Evolutionary conservation across 768 basidiomycete genomes (phyloP).

Genomic region (Atractiella rhizophila): DNA sequence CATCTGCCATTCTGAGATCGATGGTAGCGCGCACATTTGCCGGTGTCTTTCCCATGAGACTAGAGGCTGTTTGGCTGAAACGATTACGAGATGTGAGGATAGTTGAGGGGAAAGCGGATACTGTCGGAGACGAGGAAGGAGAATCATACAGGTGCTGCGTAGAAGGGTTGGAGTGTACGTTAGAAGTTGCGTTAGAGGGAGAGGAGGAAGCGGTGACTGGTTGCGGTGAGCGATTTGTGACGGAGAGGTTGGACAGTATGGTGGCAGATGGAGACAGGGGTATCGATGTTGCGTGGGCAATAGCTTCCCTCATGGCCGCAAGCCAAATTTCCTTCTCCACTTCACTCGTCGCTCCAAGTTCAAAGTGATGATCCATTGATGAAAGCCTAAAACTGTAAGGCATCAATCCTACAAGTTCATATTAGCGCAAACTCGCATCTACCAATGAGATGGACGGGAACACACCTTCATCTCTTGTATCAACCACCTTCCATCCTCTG

Average conservation of each 20-base stretch:
- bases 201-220: conserved; percentile 28
- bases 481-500: too few relatives aligned
- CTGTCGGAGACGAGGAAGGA: too few relatives aligned
- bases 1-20: conserved; percentile 52
- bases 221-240: conserved; percentile 39
- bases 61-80: conserved; percentile 6
- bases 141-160: too few relatives aligned
- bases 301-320: conserved; percentile 34
- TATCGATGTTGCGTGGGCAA: conserved; percentile 1
- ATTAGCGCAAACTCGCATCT: background rate
- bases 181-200: background rate
- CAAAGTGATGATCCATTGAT: conserved; percentile 44
- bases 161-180: too few relatives aligned
- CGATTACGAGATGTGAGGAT: conserved; percentile 18
- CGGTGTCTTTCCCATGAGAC: conserved; percentile 30
- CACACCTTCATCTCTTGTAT: conserved; percentile 54
- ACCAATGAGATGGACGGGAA: conserved; percentile 10
- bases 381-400: conserved; percentile 55
- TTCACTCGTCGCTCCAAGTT: conserved; percentile 59
- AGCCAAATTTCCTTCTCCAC: conserved; percentile 72
- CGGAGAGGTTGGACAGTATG: conserved; percentile 27
- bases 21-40: conserved; percentile 45
- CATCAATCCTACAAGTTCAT: conserved; percentile 36
- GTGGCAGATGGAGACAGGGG: conserved; percentile 1
- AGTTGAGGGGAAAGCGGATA: too few relatives aligned